Base-by-base conservation (phyloP, 2,329 filamentous ascomycete genomes). In the Epichloe gansuensis region DNA sequence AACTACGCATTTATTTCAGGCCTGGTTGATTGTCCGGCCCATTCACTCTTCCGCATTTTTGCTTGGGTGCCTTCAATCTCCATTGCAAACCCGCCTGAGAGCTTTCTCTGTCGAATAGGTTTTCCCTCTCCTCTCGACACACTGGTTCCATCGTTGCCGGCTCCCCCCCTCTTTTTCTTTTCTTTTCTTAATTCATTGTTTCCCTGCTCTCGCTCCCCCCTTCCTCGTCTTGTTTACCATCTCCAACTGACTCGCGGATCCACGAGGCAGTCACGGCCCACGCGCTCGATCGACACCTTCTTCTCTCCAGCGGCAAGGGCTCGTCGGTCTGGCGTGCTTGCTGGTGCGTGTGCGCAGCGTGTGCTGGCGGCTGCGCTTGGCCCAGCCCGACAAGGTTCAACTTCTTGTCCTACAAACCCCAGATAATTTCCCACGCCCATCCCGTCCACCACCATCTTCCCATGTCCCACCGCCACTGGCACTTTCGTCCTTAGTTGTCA, bases 371-470 rank as follows among this genome's bases (percentile, higher is more conserved):
- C 53, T 53, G 53, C 53, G 53, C 51, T 55, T 55, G 51, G 51
- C 46, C 41, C 49, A 54, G 54, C 53, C 53, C 45, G 53, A 54
- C 49, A 53, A 52, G 49, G 49, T 52, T 49, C 45, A 52, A 40
- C 53, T 51, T 48, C 40, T 55, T 56, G 57, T 59, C 56, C 57
- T 56, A 58, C 58, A 50, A 54, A 59, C 57, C 58, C 58, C 58
- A 58, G 58, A 59, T 54, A 50, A 56, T 60, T 54, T 60, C 58
- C 59, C 57, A 57, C 56, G 50, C 54, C 57, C 51, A 27, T 55
- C 31, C 53, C 52, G 49, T 51, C 51, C 52, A 53, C 54, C 53
- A 52, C 56, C 57, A 56, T 59, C 57, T 60, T 61, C 63, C 54
- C 56, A 59, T 59, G 64, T 66, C 54, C 54, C 54, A 56, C 55